A percentile compares a stretch with the other conserved stretches of the same genome.
These are phyloP conservation scores for Starmera pachycereana DNA, from an alignment of 805 yeast species.

Conservation along the genomic window DNA sequence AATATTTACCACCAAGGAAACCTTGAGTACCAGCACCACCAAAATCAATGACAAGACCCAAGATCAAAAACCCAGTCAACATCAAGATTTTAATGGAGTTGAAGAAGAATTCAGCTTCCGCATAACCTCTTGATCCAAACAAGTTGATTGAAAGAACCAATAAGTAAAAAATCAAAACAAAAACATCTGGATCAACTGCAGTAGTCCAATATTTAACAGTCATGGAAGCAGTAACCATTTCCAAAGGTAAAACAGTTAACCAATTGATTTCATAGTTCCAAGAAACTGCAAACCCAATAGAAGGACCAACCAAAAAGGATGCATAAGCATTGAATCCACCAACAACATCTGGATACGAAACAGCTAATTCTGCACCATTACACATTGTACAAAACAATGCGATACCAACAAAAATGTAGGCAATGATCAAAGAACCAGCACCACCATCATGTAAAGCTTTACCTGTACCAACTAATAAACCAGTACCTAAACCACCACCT, in stretches of 20 bases:
- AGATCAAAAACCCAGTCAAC: conserved; percentile 46
- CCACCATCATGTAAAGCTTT: conserved; percentile 34
- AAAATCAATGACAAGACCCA: conserved; percentile 34
- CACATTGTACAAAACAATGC: conserved; percentile 51
- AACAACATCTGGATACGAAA: conserved; percentile 42
- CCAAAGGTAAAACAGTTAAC: conserved; percentile 52
- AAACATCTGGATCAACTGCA: conserved; percentile 44
- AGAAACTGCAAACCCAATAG: conserved; percentile 48
- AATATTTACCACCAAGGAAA: conserved; percentile 39
- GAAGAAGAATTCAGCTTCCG: conserved; percentile 56
- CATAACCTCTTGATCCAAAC: conserved; percentile 48
- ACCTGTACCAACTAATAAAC: conserved; percentile 51
- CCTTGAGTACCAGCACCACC: conserved; percentile 34
- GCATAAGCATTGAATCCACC: conserved; percentile 60
- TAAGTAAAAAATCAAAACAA: conserved; percentile 41
- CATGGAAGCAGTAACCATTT: conserved; percentile 54
- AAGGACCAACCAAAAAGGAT: conserved; percentile 42
- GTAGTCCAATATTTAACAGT: conserved; percentile 51
- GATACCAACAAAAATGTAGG: conserved; percentile 45
- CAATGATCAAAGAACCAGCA: conserved; percentile 40
- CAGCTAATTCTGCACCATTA: conserved; percentile 61
- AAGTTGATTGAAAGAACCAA: conserved; percentile 36
- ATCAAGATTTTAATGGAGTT: conserved; percentile 56
- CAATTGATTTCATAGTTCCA: conserved; percentile 59
- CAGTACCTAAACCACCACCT: conserved; percentile 82